phyloP scores from a whole-genome alignment of 1,139 yeast genomes.

The Diutina scorzettiae region DNA sequence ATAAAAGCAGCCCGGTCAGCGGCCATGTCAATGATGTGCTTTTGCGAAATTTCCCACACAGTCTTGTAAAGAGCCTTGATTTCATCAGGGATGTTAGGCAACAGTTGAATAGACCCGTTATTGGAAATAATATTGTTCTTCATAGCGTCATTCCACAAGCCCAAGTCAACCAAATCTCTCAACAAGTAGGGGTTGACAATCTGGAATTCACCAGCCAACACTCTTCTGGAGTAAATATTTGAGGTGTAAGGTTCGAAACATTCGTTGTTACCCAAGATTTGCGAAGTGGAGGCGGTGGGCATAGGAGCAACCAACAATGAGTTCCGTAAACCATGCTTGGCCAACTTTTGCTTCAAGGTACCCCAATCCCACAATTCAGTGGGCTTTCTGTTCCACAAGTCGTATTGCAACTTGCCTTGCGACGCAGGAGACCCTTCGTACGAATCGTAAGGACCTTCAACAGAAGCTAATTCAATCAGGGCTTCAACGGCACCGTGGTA shows the following conservation, averaged over 20 bases:
- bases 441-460: constrained; percentile 54
- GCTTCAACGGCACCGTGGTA: constrained; percentile 81
- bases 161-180: constrained; percentile 72
- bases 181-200: constrained; percentile 75
- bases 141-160: constrained; percentile 72
- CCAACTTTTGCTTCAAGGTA: constrained; percentile 44
- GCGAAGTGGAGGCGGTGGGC: constrained; percentile 95
- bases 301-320: constrained; percentile 81
- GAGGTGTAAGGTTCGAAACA: constrained; percentile 90
- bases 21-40: constrained; percentile 82
- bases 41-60: constrained; percentile 94
- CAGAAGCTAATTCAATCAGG: constrained; percentile 60
- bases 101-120: constrained; percentile 78
- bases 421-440: constrained; percentile 79
- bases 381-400: constrained; percentile 71
- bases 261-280: constrained; percentile 79
- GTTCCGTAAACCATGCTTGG: constrained; percentile 61
- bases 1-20: constrained; percentile 90
- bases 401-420: constrained; percentile 65
- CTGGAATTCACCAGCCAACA: constrained; percentile 81
- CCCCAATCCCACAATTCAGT: constrained; percentile 70
- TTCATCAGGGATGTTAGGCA: constrained; percentile 66
- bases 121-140: constrained; percentile 68
- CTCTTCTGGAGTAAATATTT: constrained; percentile 78
- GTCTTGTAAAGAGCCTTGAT: constrained; percentile 77